Evolutionary conservation across 2,329 filamentous ascomycete genomes (phyloP), one percentile per base, ranked within the genome.

Genomic region (Penicillium sp.): DNA sequence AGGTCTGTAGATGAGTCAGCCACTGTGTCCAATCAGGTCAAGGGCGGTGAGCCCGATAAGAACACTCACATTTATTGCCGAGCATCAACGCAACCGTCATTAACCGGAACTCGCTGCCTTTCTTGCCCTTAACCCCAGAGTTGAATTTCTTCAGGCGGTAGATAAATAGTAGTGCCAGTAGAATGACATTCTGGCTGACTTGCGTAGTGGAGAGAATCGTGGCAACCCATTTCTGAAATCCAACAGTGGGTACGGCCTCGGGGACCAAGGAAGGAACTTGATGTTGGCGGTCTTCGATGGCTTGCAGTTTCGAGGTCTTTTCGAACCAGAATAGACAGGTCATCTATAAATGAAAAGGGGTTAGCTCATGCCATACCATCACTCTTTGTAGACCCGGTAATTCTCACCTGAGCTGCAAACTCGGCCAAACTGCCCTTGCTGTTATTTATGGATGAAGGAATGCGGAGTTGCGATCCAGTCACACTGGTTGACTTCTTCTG

Each of bases 271-370:
- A 62, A 77, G 53, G 82, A 76, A 44, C 84, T 70, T 35, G 78
- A 61, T 37, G 69, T 61, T 64, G 67, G 61, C 60, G 77, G 10
- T 86, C 84, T 69, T 92, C 88, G 36, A 92, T 90, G 55, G 84
- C 82, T 63, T 88, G 84, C 16, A 97, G 78, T 22, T 88, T 88
- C n/a, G 88, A 83, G 41, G 89, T 88, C 16, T 88, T 89, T 74
- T 97, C 92, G 71, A 97, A 97, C 93, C 94, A 97, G 77, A 97
- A 97, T 14, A 99, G 81, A 69, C 93, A 97, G 12, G 93, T 96
- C 74, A 97, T 90, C 90, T 96, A 67, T 3, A 55, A 42, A 14
- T 30, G 48, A 48, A 54, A 2, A 14, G 2, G 12, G 4, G 38
- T 50, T 37, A 60, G 57, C 30, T 47, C 48, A 14, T 47, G 33